Evolutionary conservation across 768 basidiomycete genomes (phyloP), one percentile per base, ranked within the genome.

Genomic region (Trametes elegans): DNA sequence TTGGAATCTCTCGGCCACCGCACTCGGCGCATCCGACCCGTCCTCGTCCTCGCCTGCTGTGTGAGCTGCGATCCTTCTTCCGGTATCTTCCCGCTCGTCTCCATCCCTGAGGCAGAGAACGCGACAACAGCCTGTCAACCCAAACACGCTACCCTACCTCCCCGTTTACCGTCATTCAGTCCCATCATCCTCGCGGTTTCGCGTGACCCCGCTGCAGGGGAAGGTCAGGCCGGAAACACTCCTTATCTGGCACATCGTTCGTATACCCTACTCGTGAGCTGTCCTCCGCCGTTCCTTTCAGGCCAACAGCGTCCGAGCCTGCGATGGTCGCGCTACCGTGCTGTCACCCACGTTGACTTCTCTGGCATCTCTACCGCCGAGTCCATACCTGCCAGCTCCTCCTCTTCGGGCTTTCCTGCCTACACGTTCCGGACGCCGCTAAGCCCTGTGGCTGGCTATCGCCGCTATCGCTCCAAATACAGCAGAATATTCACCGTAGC

Each of bases 251-350:
- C 13, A 28, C 2, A 45, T 50, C 38, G 23, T 53, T 54, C 52
- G 32, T 59, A 27, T 45, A 13, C 18, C 43, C 21, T 2, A 19
- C 42, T 2, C 26, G 34, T 45, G 51, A 35, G 51, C 42, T 51
- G 56, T 52, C 39, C 26, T 16, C 39, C 27, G 23, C 18, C n/a
- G 16, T 16, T 21, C 51, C 24, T 40, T 32, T 24, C 27, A 14
- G 14, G 29, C 49, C n/a, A 49, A 48, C 51, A 49, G 51, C 31
- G 21, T 23, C 40, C 50, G 50, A 18, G 9, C 16, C 35, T 49
- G 52, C 57, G 57, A 59, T 50, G 52, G 47, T 59, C 57, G 53
- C 34, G 58, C 53, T 46, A 59, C 53, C 58, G 34, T 32, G 52
- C 58, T 62, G 54, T 46, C 47, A 45, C 32, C 42, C 31, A 19